Evolutionary conservation across 148 eudicot genomes (phyloP), one percentile per base, ranked within the genome.

Genomic region (Heliamphora exappendiculata): DNA sequence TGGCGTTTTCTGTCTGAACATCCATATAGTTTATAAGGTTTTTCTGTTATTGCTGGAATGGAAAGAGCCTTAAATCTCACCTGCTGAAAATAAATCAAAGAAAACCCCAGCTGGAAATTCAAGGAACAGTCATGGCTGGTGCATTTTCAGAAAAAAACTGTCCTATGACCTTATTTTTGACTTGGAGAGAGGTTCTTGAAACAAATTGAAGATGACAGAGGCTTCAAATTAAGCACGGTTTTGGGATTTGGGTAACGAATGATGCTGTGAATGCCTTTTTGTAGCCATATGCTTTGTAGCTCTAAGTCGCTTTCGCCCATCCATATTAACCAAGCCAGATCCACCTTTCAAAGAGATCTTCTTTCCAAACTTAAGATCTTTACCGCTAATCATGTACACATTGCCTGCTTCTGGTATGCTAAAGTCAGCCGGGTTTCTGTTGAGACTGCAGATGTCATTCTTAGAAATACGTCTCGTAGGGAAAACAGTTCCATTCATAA

Each of bases 401-500:
- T 82, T 84, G 76, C 59, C 77, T 70, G 82, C 58, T 59, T 82
- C 79, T 33, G 83, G 78, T 80, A 85, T 59, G 77, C 79, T 85
- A 78, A 91, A 86, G 77, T 94, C 98, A 76, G 93, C 91, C 0
- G 97, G 95, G 69, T 94, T 94, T 76, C 72, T 74, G 82, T 88
- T 94, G 36, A 88, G 26, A 51, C 42, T 39, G 80, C 97, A 94
- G 4, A 75, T 58, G 34, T 73, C 86, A 17, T 57, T 67, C 67
- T 68, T 51, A 34, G 81, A 41, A 34, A 59, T 26, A 51, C 70
- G 31, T 65, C 17, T 55, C 26, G 7, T 0, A 49, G 69, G 55
- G 71, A 49, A 31, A 28, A 7, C 55, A 47, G 50, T 60, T 41
- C 57, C 78, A 68, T 44, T 54, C 42, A 28, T 50, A 29, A 2